Conservation (phyloP, 345 rosid species). For the Eucalyptus globulus region DNA sequence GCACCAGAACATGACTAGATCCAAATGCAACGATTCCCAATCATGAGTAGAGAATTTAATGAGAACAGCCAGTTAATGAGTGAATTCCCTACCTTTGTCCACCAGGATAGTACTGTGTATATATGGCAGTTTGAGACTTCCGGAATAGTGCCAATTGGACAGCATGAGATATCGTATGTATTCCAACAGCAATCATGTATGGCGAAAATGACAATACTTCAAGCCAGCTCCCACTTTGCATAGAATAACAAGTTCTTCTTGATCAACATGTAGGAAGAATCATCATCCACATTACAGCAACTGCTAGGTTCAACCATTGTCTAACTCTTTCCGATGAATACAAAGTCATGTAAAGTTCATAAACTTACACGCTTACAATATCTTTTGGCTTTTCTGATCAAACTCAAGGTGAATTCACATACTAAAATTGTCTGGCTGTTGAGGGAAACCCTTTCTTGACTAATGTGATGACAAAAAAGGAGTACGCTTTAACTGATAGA, state of each 20-base stretch:
- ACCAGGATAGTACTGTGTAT: slow-evolving; percentile 47
- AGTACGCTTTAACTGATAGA: background rate
- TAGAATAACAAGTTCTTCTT: slow-evolving; percentile 67
- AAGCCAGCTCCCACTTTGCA: slow-evolving; percentile 51
- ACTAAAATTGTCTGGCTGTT: background rate
- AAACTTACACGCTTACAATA: background rate
- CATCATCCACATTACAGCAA: slow-evolving; percentile 67
- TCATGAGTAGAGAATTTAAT: background rate
- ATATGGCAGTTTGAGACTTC: slow-evolving; percentile 63
- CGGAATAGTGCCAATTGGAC: slow-evolving; percentile 63
- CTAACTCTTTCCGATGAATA: slow-evolving; percentile 44
- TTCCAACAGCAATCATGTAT: slow-evolving; percentile 68
- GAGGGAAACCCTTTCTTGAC: background rate
- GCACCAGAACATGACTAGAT: background rate
- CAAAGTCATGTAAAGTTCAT: background rate
- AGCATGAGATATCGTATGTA: slow-evolving; percentile 57
- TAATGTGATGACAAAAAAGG: background rate
- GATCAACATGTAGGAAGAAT: slow-evolving; percentile 57
- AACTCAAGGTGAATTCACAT: background rate
- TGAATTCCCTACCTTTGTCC: slow-evolving; percentile 57
- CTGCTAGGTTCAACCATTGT: slow-evolving; percentile 51
- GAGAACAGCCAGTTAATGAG: background rate
- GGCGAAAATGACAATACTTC: slow-evolving; percentile 67
- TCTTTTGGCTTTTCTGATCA: background rate
- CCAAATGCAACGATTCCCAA: background rate